Conservation (phyloP, 805 yeast species). For the Suhomyces kilbournensis region DNA sequence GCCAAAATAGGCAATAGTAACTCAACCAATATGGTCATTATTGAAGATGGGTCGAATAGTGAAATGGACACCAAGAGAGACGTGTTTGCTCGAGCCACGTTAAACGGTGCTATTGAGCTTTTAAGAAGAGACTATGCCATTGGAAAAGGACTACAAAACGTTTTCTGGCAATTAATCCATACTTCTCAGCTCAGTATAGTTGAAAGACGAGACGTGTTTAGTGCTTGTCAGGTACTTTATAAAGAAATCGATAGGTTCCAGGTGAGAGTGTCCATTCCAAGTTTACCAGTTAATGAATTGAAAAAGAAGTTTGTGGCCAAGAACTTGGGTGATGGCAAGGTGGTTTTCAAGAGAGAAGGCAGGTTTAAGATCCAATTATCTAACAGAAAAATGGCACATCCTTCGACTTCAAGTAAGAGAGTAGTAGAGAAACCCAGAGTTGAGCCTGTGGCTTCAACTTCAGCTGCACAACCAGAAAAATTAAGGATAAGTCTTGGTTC, state of each 20-base stretch:
- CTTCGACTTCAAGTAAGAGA: background rate
- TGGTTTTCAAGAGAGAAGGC: slow-evolving; percentile 62
- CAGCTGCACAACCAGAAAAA: slow-evolving; percentile 10
- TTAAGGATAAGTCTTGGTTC: slow-evolving; percentile 4
- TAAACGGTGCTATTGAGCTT: slow-evolving; percentile 64
- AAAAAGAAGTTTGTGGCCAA: slow-evolving; percentile 61
- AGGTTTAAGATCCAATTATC: slow-evolving; percentile 51
- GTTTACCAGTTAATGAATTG: slow-evolving; percentile 43
- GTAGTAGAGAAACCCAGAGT: background rate
- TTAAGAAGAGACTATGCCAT: slow-evolving; percentile 58
- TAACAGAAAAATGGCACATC: slow-evolving; percentile 13
- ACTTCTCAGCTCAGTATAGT: slow-evolving; percentile 56
- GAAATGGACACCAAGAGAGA: slow-evolving; percentile 57
- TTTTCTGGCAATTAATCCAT: slow-evolving; percentile 70
- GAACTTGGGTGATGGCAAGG: slow-evolving; percentile 47
- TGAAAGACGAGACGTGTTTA: slow-evolving; percentile 61
- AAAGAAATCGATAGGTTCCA: slow-evolving; percentile 56
- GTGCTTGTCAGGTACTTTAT: slow-evolving; percentile 62
- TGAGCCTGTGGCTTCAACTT: background rate
- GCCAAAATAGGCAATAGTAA: slow-evolving; percentile 15
- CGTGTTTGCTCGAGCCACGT: slow-evolving; percentile 58
- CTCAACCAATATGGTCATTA: slow-evolving; percentile 46
- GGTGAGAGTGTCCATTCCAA: slow-evolving; percentile 67
- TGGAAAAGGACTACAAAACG: slow-evolving; percentile 53
- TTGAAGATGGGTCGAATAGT: slow-evolving; percentile 49